phyloP scores from a whole-genome alignment of 169 alveolate species.

The Cystoisospora suis region DNA sequence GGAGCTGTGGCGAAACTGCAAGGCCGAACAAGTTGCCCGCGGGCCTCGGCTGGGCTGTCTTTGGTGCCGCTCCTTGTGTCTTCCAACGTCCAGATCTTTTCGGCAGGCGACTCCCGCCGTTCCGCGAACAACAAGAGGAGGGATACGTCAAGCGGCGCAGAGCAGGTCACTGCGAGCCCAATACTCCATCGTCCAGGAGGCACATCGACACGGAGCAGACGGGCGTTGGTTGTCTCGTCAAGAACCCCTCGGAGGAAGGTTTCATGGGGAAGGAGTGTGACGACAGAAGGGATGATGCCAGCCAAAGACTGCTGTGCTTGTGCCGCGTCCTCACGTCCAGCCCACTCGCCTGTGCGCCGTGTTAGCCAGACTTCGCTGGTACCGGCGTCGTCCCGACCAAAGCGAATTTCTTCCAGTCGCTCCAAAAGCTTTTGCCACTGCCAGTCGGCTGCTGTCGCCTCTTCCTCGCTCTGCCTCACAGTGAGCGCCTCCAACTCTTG shows the following conservation, averaged over 20 bases:
- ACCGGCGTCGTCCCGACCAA: background rate
- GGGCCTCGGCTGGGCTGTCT: too few species aligned
- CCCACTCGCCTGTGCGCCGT: background rate
- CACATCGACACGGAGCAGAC: background rate
- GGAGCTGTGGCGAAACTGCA: background rate
- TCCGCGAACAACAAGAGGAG: background rate
- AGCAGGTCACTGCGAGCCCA: conserved; percentile 7
- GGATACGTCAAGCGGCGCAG: conserved; percentile 1
- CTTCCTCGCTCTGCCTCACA: conserved; percentile 11
- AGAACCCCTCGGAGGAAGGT: background rate
- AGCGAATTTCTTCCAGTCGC: background rate
- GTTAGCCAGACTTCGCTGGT: background rate
- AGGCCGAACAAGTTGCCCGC: too few species aligned
- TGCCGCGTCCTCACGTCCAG: background rate
- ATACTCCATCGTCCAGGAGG: conserved; percentile 32
- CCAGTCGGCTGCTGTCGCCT: background rate
- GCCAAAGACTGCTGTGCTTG: background rate
- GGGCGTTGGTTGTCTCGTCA: background rate
- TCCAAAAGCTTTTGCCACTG: conserved; percentile 23
- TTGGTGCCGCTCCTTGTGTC: background rate
- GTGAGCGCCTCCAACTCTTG: conserved; percentile 18
- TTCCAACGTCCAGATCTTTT: background rate
- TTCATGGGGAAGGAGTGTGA: conserved; percentile 1
- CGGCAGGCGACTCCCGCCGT: background rate
- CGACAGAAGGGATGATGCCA: background rate